Conservation (phyloP, 257 asterid species). For the Marsdenia floribunda region DNA sequence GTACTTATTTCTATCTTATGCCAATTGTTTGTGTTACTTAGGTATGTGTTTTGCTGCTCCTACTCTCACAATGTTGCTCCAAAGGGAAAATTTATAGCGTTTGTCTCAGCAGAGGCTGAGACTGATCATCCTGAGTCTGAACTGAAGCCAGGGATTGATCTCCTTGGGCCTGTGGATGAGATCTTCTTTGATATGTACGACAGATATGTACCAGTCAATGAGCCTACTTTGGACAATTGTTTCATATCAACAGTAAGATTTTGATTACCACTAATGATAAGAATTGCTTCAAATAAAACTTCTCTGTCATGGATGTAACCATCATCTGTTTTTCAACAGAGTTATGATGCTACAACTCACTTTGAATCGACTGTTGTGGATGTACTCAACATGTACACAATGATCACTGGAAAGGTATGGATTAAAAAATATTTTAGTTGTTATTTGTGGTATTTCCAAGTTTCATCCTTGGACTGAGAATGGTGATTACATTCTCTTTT, state of each 20-base stretch:
- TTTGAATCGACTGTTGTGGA: slow-evolving; percentile 52
- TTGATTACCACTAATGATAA: slow-evolving; percentile 12
- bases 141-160: slow-evolving; percentile 83
- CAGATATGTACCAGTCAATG: slow-evolving; percentile 83
- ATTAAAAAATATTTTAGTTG: neutral
- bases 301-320: slow-evolving; percentile 7
- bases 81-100: slow-evolving; percentile 87
- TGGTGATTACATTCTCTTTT: neutral
- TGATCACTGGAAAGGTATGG: slow-evolving; percentile 55
- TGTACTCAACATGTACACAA: slow-evolving; percentile 44
- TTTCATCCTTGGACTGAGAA: neutral
- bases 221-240: slow-evolving; percentile 82
- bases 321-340: slow-evolving; percentile 26
- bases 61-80: slow-evolving; percentile 98
- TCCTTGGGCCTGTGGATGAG: slow-evolving; percentile 96
- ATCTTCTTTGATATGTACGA: slow-evolving; percentile 82
- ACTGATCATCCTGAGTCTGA: slow-evolving; percentile 85
- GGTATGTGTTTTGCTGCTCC: slow-evolving; percentile 96
- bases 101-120: slow-evolving; percentile 93
- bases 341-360: slow-evolving; percentile 53
- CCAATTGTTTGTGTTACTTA: slow-evolving; percentile 26
- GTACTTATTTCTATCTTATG: slow-evolving; percentile 3
- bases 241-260: slow-evolving; percentile 77
- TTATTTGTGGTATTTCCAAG: slow-evolving; percentile 3
- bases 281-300: slow-evolving; percentile 8